Evolutionary conservation across 257 asterid genomes (phyloP).

Genomic region (Rehmannia glutinosa): DNA sequence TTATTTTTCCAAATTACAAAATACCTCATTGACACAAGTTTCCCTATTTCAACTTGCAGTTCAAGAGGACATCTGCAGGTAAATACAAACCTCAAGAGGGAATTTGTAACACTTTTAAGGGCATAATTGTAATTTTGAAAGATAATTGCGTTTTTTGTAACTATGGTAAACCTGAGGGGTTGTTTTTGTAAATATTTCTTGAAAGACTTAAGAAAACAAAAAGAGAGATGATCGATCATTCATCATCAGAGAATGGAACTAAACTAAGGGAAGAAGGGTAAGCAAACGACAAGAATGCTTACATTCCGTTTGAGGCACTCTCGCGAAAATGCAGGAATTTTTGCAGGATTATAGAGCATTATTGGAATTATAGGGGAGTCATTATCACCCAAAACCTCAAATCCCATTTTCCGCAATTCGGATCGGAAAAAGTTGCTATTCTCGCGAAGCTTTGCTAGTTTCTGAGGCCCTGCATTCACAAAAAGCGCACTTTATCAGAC

Average conservation of each 20-base stretch:
- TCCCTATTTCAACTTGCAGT: too few species aligned
- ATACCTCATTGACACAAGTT: too few species aligned
- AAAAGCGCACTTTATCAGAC: too few species aligned
- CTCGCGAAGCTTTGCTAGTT: slow-evolving; percentile 81
- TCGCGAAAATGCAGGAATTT: slow-evolving; percentile 93
- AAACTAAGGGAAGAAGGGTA: not conserved
- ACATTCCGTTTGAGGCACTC: slow-evolving; percentile 86
- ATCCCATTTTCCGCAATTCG: slow-evolving; percentile 92
- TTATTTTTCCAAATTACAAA: too few species aligned
- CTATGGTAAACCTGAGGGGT: too few species aligned
- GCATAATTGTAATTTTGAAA: too few species aligned
- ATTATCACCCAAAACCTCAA: slow-evolving; percentile 93
- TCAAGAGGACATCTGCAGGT: too few species aligned
- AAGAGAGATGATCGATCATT: not conserved
- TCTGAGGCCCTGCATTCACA: slow-evolving; percentile 66
- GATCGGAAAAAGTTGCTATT: slow-evolving; percentile 88
- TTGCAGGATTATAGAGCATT: slow-evolving; percentile 91
- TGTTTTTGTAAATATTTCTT: too few species aligned
- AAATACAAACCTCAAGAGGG: too few species aligned
- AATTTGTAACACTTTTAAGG: too few species aligned
- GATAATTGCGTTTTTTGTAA: too few species aligned
- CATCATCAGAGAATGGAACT: slow-evolving; percentile 2
- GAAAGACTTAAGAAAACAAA: too few species aligned
- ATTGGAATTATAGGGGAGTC: slow-evolving; percentile 98
- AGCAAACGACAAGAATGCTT: slow-evolving; percentile 18